A percentile compares a stretch with the other conserved stretches of the same genome.
These are phyloP conservation scores for Pholiota molesta DNA, from an alignment of 768 basidiomycete species.

Conservation along the genomic window DNA sequence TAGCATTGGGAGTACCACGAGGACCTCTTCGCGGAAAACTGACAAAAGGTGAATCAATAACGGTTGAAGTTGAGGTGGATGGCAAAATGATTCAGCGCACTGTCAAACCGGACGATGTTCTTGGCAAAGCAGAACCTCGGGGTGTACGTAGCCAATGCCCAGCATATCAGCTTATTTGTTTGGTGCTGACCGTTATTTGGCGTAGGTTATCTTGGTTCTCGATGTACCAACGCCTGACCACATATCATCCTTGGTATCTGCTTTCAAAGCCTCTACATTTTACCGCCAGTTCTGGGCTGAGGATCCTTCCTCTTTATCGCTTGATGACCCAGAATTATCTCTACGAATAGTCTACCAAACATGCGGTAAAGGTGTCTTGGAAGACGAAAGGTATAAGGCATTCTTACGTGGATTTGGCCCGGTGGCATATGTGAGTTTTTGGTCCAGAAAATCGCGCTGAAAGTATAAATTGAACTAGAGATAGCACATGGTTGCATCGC, in stretches of 20 bases:
- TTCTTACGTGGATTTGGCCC: slow-evolving; percentile 75
- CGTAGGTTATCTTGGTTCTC: slow-evolving; percentile 65
- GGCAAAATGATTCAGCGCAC: slow-evolving; percentile 45
- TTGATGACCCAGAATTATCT: slow-evolving; percentile 34
- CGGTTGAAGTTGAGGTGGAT: slow-evolving; percentile 51
- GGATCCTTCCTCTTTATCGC: slow-evolving; percentile 35
- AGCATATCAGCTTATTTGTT: neutral
- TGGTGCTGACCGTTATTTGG: neutral
- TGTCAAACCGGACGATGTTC: slow-evolving; percentile 62
- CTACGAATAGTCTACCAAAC: slow-evolving; percentile 70
- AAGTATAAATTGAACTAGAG: slow-evolving; percentile 5
- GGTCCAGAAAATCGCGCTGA: neutral
- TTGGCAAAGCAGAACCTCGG: slow-evolving; percentile 55
- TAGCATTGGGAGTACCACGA: slow-evolving; percentile 55
- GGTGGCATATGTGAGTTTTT: slow-evolving; percentile 52
- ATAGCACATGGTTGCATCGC: slow-evolving; percentile 79
- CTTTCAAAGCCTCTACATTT: slow-evolving; percentile 49
- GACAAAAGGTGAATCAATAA: slow-evolving; percentile 66
- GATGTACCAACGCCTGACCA: slow-evolving; percentile 70
- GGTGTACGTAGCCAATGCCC: slow-evolving; percentile 34
- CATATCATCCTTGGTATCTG: slow-evolving; percentile 51
- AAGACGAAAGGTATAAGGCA: slow-evolving; percentile 64
- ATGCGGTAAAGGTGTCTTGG: slow-evolving; percentile 69
- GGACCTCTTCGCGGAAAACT: slow-evolving; percentile 63
- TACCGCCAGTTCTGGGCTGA: slow-evolving; percentile 53